These are phyloP conservation scores for Trypanosoma brucei DNA, from an alignment of 208 protist species.

Conservation along the genomic window DNA sequence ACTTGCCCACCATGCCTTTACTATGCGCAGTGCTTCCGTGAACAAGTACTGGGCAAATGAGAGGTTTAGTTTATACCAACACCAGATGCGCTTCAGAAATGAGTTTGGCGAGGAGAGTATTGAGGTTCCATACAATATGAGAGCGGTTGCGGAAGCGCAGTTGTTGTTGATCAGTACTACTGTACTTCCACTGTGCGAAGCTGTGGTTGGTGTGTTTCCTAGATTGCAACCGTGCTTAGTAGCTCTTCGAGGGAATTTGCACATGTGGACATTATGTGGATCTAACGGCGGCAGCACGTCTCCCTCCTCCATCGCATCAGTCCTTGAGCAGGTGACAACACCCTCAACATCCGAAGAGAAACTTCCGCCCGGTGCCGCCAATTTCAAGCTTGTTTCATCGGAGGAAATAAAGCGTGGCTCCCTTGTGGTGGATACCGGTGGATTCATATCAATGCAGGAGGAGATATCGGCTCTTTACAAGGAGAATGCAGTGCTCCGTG, in stretches of 20 bases:
- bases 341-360: too few species aligned
- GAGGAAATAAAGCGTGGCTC: constrained; percentile 1
- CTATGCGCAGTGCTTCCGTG: constrained; percentile 10
- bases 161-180: too few species aligned
- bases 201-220: too few species aligned
- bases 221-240: too few species aligned
- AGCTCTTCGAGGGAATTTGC: too few species aligned
- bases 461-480: constrained; percentile 9
- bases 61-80: neutral
- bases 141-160: too few species aligned
- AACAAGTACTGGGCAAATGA: constrained; percentile 4
- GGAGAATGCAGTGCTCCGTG: constrained; percentile 8
- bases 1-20: constrained; percentile 13
- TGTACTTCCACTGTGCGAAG: too few species aligned
- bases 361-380: too few species aligned
- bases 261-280: too few species aligned
- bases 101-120: neutral
- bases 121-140: neutral
- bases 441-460: constrained; percentile 9
- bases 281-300: too few species aligned
- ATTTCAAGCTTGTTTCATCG: neutral
- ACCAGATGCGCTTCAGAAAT: neutral
- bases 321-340: too few species aligned
- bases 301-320: too few species aligned
- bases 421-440: constrained; percentile 4